These are phyloP conservation scores for Abelmoschus esculentus DNA, from an alignment of 345 rosid species.

Conservation along the genomic window DNA sequence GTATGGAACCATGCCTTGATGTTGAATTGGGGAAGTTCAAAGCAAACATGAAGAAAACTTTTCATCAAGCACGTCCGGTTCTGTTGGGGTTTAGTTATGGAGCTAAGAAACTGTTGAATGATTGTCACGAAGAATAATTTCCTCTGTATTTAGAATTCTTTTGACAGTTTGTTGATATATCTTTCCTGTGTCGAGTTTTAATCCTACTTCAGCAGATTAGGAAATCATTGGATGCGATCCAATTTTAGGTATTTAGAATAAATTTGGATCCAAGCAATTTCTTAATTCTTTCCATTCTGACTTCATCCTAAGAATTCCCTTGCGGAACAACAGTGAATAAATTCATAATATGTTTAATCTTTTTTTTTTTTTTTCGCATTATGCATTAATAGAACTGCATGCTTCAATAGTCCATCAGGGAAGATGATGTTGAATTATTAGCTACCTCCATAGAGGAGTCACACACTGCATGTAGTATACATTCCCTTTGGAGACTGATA, in stretches of 20 bases:
- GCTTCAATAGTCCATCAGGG: neutral
- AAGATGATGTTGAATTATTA: neutral
- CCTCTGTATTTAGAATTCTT: neutral
- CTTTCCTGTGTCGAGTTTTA: neutral
- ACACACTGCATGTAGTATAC: neutral
- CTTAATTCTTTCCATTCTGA: neutral
- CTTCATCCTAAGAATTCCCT: neutral
- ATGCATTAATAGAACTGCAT: neutral
- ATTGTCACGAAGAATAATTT: neutral
- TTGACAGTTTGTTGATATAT: neutral
- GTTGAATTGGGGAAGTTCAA: neutral
- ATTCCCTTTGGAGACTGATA: neutral
- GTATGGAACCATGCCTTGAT: constrained; percentile 3
- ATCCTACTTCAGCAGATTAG: neutral
- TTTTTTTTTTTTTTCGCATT: neutral
- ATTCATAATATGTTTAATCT: neutral
- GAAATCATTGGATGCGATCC: neutral
- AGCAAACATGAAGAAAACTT: neutral
- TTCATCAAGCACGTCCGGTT: neutral
- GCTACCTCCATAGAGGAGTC: neutral
- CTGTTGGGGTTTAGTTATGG: neutral
- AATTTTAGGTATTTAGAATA: constrained; percentile 1
- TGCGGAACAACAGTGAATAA: neutral
- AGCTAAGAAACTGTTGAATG: neutral
- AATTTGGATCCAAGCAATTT: neutral